These are phyloP conservation scores for Bauhinia variegata DNA, from an alignment of 306 rosid species.

Conservation along the genomic window DNA sequence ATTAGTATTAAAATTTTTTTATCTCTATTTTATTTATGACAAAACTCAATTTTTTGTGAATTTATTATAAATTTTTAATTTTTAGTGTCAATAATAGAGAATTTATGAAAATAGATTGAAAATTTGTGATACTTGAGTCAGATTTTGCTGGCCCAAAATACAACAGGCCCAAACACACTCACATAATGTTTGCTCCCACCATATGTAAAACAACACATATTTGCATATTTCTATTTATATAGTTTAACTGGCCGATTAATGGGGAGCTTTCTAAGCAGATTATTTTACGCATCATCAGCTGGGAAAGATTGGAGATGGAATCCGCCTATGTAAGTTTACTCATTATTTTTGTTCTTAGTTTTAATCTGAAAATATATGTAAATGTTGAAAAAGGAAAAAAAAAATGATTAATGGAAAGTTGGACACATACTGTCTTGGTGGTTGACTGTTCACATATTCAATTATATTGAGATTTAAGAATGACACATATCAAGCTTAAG, in stretches of 20 bases:
- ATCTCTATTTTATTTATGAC: too few relatives aligned
- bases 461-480: background rate
- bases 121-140: too few relatives aligned
- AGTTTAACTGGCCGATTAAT: slow-evolving; percentile 26
- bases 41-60: too few relatives aligned
- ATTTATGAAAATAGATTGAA: too few relatives aligned
- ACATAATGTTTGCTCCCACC: background rate
- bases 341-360: slow-evolving; percentile 10
- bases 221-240: background rate
- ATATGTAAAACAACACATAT: background rate
- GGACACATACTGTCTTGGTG: background rate
- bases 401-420: background rate
- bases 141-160: too few relatives aligned
- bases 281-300: slow-evolving; percentile 75
- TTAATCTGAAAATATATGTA: slow-evolving; percentile 19
- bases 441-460: background rate
- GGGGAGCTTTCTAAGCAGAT: slow-evolving; percentile 53
- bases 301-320: slow-evolving; percentile 90
- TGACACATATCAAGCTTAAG: slow-evolving; percentile 25
- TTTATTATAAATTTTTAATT: too few relatives aligned
- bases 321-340: slow-evolving; percentile 81
- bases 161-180: too few relatives aligned
- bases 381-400: slow-evolving; percentile 28
- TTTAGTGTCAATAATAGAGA: too few relatives aligned
- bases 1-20: too few relatives aligned